Evolutionary conservation across 768 basidiomycete genomes (phyloP).

Genomic region (Macrolepiota dolichaula): DNA sequence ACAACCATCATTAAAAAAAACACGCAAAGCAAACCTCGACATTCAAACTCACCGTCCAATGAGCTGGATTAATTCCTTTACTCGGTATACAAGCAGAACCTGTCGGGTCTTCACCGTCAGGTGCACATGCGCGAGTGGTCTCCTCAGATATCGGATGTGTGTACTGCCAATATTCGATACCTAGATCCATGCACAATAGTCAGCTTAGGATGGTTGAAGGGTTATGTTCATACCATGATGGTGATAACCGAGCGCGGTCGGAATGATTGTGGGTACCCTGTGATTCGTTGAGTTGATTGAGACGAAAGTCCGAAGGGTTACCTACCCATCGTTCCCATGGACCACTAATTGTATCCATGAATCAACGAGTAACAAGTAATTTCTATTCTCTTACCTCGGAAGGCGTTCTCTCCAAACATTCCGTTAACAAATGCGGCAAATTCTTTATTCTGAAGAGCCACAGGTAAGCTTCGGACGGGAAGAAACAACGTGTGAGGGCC

Average conservation of each 20-base stretch:
- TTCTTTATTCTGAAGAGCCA: conserved; percentile 33
- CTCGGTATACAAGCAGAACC: conserved; percentile 48
- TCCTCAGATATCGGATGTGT: conserved; percentile 36
- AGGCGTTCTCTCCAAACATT: conserved; percentile 35
- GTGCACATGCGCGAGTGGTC: conserved; percentile 39
- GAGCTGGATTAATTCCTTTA: conserved; percentile 40
- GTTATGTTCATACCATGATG: conserved; percentile 40
- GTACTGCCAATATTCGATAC: conserved; percentile 51
- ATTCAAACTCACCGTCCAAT: conserved; percentile 35
- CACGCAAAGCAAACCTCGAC: background rate
- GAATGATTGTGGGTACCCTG: conserved; percentile 52
- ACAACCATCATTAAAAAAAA: background rate
- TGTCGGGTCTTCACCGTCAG: conserved; percentile 44
- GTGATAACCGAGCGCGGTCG: conserved; percentile 43
- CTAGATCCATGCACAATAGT: conserved; percentile 19
- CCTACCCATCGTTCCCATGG: conserved; percentile 47
- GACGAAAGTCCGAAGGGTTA: background rate
- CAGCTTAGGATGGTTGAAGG: background rate
- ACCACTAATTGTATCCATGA: conserved; percentile 33
- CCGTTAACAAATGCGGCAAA: conserved; percentile 45
- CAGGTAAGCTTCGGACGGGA: background rate
- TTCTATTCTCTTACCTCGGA: conserved; percentile 32
- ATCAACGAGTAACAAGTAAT: background rate
- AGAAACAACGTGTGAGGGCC: conserved; percentile 3
- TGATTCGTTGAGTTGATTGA: background rate